These are phyloP conservation scores for Russula sp. DNA, from an alignment of 768 basidiomycete genomes.

Conservation along the genomic window DNA sequence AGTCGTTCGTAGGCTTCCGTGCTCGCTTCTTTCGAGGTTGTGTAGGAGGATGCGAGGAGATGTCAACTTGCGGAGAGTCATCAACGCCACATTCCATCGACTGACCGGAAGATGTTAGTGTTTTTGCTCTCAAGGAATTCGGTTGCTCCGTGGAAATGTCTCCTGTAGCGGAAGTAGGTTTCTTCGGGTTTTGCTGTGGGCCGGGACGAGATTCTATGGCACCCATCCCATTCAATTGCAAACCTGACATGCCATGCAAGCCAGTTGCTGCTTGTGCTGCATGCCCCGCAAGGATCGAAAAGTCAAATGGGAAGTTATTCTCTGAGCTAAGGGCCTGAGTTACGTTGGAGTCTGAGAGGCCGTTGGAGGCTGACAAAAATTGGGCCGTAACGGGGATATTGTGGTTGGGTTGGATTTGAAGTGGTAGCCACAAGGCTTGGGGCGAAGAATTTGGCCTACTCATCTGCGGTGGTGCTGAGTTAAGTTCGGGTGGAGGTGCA, in stretches of 20 bases:
- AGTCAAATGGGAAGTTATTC: conserved; percentile 3
- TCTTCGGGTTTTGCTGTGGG: neutral
- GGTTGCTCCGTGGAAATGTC: neutral
- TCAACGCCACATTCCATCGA: neutral
- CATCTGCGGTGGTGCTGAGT: neutral
- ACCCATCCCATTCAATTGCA: neutral
- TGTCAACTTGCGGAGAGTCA: conserved; percentile 6
- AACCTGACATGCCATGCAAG: neutral
- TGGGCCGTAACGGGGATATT: neutral
- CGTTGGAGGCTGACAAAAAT: neutral
- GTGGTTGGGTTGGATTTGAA: neutral
- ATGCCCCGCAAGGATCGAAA: conserved; percentile 4
- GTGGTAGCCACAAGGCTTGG: neutral
- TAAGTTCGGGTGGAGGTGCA: neutral
- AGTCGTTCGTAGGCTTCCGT: conserved; percentile 5
- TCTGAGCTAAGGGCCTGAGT: neutral
- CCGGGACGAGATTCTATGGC: neutral
- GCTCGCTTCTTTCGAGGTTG: conserved; percentile 18
- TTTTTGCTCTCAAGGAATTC: neutral
- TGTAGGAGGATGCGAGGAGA: neutral
- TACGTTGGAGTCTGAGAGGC: neutral
- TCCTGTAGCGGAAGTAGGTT: neutral
- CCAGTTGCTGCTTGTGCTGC: neutral
- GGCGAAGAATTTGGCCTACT: neutral
- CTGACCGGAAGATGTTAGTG: neutral